A percentile compares a stretch with the other conserved stretches of the same genome.
Evolutionary conservation across 225 moss, liverwort and hornwort genomes (phyloP).

Genomic region (Takakia lepidozioides): DNA sequence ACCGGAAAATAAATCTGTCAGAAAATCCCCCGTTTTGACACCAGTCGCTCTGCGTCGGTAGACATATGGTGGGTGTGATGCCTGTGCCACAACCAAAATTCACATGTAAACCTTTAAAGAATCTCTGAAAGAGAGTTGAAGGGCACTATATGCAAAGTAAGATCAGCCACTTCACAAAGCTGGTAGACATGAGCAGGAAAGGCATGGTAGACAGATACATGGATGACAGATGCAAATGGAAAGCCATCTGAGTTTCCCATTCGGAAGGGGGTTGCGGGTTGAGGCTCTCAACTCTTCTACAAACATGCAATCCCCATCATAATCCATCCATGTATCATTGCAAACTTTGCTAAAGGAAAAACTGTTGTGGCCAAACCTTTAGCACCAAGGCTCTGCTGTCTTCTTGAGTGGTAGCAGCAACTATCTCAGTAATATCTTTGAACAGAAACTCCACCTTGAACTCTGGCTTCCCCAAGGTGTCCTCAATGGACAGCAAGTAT

Average conservation of each 20-base stretch:
- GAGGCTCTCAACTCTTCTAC: no score
- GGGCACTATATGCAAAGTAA: no score
- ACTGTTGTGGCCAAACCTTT: constrained; percentile 28
- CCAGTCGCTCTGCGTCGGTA: constrained; percentile 9
- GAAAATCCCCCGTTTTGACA: neutral
- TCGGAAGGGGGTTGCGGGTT: no score
- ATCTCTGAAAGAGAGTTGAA: neutral
- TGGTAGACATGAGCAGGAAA: no score
- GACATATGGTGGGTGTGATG: constrained; percentile 17
- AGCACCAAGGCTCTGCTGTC: constrained; percentile 37
- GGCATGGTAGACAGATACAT: no score
- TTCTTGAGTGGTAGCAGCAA: constrained; percentile 16
- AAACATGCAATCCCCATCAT: neutral
- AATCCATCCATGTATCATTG: neutral
- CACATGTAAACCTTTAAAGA: neutral
- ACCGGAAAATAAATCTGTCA: constrained; percentile 3
- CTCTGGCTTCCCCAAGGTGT: constrained; percentile 17
- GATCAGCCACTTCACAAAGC: no score
- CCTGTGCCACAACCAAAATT: neutral
- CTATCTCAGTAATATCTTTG: constrained; percentile 30
- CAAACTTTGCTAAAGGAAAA: constrained; percentile 3
- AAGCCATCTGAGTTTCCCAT: no score
- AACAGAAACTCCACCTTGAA: constrained; percentile 73
- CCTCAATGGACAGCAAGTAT: constrained; percentile 17
- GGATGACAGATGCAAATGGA: no score